Percentiles rank a stretch among this genome's conserved stretches.
These are phyloP conservation scores for Trametes cubensis DNA, from an alignment of 768 basidiomycete genomes.

Conservation along the genomic window DNA sequence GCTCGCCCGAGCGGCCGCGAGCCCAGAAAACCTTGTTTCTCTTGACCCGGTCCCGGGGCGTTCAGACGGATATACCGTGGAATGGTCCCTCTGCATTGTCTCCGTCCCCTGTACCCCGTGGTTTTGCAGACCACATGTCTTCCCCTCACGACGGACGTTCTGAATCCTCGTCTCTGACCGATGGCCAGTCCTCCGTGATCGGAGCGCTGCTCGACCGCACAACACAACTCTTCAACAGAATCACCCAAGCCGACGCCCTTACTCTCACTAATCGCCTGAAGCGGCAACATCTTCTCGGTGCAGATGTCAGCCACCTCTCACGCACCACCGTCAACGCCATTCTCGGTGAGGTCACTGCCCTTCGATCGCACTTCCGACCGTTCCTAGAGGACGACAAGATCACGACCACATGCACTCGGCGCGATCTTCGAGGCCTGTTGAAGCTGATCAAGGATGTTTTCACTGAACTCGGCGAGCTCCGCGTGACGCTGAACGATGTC, in stretches of 20 bases:
- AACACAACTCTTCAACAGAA: conserved; percentile 59
- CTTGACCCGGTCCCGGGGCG: conserved; percentile 52
- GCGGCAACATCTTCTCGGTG: conserved; percentile 83
- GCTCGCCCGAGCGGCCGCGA: conserved; percentile 40
- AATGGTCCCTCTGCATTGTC: conserved; percentile 16
- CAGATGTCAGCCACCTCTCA: conserved; percentile 86
- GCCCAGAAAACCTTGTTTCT: conserved; percentile 51
- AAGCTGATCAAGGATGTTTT: conserved; percentile 86
- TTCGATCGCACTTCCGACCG: conserved; percentile 75
- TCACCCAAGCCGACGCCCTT: conserved; percentile 78
- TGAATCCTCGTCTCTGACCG: conserved; percentile 72
- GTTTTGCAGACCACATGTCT: conserved; percentile 39
- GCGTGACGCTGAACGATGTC: conserved; percentile 84
- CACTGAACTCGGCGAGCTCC: conserved; percentile 77
- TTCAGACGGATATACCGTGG: conserved; percentile 30
- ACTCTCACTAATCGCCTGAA: conserved; percentile 89
- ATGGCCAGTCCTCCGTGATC: conserved; percentile 53
- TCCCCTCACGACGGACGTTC: conserved; percentile 63
- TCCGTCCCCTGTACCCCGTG: conserved; percentile 35
- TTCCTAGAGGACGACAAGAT: conserved; percentile 76
- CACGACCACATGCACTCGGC: conserved; percentile 64
- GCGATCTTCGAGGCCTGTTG: conserved; percentile 81
- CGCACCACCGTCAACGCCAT: conserved; percentile 78
- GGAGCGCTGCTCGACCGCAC: conserved; percentile 66
- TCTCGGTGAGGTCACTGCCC: conserved; percentile 62